Base-by-base conservation (phyloP, 495 filamentous ascomycete species). In the Trichocladium antarcticum region DNA sequence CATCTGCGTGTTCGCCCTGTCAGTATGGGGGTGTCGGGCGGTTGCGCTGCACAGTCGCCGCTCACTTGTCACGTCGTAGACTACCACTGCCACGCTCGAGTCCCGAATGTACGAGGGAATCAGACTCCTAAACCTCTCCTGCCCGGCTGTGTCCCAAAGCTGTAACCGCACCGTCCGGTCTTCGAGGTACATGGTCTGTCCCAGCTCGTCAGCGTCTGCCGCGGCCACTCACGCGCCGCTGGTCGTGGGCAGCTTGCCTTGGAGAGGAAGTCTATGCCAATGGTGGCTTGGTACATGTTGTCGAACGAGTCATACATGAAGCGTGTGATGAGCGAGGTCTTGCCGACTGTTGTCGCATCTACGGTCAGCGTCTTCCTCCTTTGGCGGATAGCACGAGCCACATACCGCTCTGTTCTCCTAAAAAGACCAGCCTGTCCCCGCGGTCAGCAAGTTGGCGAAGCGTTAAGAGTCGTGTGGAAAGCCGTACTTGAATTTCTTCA, bases 271-370 rank as follows among this genome's bases (percentile, higher is more conserved):
- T 98, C 92, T 70, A 98, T 98, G 65, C 92, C 92, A 61, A 98
- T 98, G 45, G 92, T 98, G 37, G 92, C 92, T 70, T 98, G 92
- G 69, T 98, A 98, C 79, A 89, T 97, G 72, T 94, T 95, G 75
- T 98, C 93, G 78, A 98, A 98, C 29, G 92, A 95, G 70, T 98
- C 92, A 75, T 98, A 98, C 92, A 98, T 98, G 74, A 98, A 98
- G 49, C 92, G 83, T 46, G 92, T 98, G 65, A 98, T 98, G 61
- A 98, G 72, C 37, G 93, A 97, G 32, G 92, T 98, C 74, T 98
- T 98, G 55, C 92, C 92, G 49, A 98, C 92, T 96, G 67, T 52
- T 38, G n/a, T 29, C n/a, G 31, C 11, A 32, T 21, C 31, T 39
- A 14, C 50, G 22, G 16, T 66, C 46, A 61, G 57, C 50, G 47